Conservation (phyloP, 139 green algal genomes). For the Chlorella sp. region DNA sequence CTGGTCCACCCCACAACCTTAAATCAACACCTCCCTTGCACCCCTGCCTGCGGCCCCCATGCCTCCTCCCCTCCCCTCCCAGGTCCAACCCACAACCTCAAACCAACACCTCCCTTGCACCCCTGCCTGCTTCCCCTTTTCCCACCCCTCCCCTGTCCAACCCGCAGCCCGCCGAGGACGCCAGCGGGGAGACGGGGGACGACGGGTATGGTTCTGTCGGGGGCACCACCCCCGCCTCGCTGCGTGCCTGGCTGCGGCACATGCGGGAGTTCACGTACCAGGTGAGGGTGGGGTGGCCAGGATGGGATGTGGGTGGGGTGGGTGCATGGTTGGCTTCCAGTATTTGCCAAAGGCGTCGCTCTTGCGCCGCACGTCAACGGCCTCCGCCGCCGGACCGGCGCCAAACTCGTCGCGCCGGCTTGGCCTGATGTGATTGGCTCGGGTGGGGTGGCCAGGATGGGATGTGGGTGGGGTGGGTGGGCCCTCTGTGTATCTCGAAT, state of each 20-base stretch:
- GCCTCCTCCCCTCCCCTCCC: background rate
- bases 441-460: background rate
- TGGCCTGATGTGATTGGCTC: no score
- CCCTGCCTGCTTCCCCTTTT: background rate
- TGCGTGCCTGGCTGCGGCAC: slow-evolving; percentile 58
- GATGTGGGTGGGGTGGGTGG: background rate
- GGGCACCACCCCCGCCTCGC: slow-evolving; percentile 35
- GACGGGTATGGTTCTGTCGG: slow-evolving; percentile 55
- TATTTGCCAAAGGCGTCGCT: no score
- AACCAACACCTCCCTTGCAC: background rate
- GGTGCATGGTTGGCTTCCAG: background rate
- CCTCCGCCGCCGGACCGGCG: no score
- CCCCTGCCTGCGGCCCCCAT: no score
- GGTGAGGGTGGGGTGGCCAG: background rate
- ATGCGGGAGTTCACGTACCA: slow-evolving; percentile 57
- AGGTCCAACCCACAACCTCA: no score
- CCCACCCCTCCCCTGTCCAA: background rate
- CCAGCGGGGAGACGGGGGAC: slow-evolving; percentile 28
- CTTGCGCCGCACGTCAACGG: no score
- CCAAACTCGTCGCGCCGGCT: no score
- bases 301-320: background rate
- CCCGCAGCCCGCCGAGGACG: background rate
- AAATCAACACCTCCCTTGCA: no score
- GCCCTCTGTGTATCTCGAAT: no score
- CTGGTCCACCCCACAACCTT: no score